These are phyloP conservation scores for Kazachstania psychrophila DNA, from an alignment of 805 yeast species.

Conservation along the genomic window DNA sequence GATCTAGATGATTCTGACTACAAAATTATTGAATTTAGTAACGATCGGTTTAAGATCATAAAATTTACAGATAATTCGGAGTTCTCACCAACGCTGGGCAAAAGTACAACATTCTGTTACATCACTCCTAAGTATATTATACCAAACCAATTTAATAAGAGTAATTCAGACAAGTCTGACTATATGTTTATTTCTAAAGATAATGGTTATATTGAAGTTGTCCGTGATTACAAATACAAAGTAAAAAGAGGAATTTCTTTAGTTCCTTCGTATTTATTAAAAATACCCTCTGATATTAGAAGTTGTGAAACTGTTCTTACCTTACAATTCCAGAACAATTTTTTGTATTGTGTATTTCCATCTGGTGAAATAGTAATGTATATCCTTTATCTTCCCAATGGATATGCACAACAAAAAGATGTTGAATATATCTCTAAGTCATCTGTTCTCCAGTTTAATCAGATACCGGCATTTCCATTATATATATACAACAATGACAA, in stretches of 20 bases:
- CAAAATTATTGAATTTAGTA: conserved; percentile 12
- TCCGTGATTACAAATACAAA: conserved; percentile 17
- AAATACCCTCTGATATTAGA: conserved; percentile 15
- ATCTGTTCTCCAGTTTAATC: too few species aligned
- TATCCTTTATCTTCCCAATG: too few species aligned
- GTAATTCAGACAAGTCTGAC: conserved; percentile 17
- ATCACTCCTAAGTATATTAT: conserved; percentile 14
- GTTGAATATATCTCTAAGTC: too few species aligned
- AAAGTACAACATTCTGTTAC: conserved; percentile 23
- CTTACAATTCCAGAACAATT: too few species aligned
- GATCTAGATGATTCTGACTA: conserved; percentile 16
- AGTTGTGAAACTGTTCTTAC: too few species aligned
- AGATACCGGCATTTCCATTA: too few species aligned
- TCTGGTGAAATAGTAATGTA: too few species aligned
- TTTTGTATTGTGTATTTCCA: too few species aligned
- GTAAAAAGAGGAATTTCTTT: conserved; percentile 6
- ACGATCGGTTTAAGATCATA: conserved; percentile 9
- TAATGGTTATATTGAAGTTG: conserved; percentile 24
- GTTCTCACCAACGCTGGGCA: too few species aligned
- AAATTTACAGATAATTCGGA: too few species aligned
- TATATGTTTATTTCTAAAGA: conserved; percentile 23
- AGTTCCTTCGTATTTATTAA: conserved; percentile 14
- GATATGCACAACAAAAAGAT: too few species aligned
- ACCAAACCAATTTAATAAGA: conserved; percentile 2
- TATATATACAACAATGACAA: too few species aligned